Conservation (phyloP, 2,329 filamentous ascomycete genomes). For the Monosporascus sp. region DNA sequence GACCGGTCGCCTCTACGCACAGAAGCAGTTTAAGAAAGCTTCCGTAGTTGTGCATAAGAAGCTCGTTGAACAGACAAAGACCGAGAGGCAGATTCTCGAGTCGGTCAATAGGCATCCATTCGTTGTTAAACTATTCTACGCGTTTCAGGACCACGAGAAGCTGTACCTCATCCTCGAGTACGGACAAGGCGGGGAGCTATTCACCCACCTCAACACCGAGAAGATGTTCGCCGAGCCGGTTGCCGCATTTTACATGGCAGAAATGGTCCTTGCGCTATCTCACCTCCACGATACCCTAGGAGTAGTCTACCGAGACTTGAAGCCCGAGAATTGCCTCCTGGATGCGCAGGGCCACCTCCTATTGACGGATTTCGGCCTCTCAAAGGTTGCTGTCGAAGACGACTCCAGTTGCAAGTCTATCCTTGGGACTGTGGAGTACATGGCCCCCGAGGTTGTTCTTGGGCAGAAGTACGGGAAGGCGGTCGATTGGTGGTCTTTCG, state of each 20-base stretch:
- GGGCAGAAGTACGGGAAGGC: slow-evolving; percentile 88
- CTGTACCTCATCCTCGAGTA: slow-evolving; percentile 97
- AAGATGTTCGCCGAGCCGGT: slow-evolving; percentile 91
- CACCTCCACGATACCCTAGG: slow-evolving; percentile 89
- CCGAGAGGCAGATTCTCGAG: slow-evolving; percentile 89
- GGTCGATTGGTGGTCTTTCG: slow-evolving; percentile 98
- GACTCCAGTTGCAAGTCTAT: slow-evolving; percentile 74
- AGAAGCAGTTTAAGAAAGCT: slow-evolving; percentile 98
- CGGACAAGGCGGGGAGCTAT: slow-evolving; percentile 92
- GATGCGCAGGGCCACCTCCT: slow-evolving; percentile 89
- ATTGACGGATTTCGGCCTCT: slow-evolving; percentile 93
- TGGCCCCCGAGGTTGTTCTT: slow-evolving; percentile 92
- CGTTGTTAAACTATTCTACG: slow-evolving; percentile 96
- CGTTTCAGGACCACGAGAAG: slow-evolving; percentile 97
- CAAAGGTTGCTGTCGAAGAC: slow-evolving; percentile 82
- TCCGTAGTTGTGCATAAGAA: slow-evolving; percentile 93
- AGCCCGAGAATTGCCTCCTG: slow-evolving; percentile 94
- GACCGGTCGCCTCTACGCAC: slow-evolving; percentile 87
- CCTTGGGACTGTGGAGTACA: slow-evolving; percentile 94
- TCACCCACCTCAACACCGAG: slow-evolving; percentile 88
- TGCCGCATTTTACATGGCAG: slow-evolving; percentile 96
- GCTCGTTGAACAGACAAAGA: slow-evolving; percentile 94
- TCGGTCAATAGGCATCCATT: slow-evolving; percentile 96
- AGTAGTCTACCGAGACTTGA: slow-evolving; percentile 93
- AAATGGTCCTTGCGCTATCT: slow-evolving; percentile 90